Conservation (phyloP, 179 eudicot genomes). For the Carnegiea gigantea region DNA sequence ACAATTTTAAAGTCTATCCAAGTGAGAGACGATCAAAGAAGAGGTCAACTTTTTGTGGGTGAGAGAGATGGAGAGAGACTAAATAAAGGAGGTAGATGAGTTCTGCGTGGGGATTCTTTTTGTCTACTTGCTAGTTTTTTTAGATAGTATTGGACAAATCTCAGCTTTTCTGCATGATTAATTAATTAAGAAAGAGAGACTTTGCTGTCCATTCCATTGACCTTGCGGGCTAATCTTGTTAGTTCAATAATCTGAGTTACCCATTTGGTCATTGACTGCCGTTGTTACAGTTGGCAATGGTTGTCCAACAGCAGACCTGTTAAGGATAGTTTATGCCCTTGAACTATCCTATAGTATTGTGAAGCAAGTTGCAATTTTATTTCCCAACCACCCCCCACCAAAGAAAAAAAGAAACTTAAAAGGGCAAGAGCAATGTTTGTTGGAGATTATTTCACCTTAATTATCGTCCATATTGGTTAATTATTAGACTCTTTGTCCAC, state of each 20-base stretch:
- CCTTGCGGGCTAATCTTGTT: constrained; percentile 28
- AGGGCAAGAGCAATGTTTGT: neutral
- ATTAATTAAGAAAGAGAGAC: constrained; percentile 17
- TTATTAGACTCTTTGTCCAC: too few relatives aligned
- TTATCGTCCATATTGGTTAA: too few relatives aligned
- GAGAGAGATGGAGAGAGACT: neutral
- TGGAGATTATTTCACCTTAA: neutral
- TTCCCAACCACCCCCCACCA: neutral
- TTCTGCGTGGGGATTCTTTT: constrained; percentile 24
- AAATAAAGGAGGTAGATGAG: constrained; percentile 3
- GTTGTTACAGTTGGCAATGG: constrained; percentile 33
- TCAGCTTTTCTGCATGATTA: constrained; percentile 23
- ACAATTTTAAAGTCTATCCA: constrained; percentile 3
- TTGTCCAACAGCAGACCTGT: constrained; percentile 29
- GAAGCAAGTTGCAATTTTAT: neutral
- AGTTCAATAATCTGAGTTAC: constrained; percentile 17
- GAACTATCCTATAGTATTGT: neutral
- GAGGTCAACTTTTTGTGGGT: constrained; percentile 18
- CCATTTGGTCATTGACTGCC: constrained; percentile 25
- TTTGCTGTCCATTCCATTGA: constrained; percentile 30
- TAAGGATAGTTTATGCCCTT: neutral
- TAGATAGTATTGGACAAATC: constrained; percentile 15
- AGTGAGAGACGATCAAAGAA: constrained; percentile 17
- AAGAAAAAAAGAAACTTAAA: too few relatives aligned
- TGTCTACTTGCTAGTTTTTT: constrained; percentile 26